Evolutionary conservation across 139 green algal species (phyloP).

Genomic region (Tetraselmis striata): DNA sequence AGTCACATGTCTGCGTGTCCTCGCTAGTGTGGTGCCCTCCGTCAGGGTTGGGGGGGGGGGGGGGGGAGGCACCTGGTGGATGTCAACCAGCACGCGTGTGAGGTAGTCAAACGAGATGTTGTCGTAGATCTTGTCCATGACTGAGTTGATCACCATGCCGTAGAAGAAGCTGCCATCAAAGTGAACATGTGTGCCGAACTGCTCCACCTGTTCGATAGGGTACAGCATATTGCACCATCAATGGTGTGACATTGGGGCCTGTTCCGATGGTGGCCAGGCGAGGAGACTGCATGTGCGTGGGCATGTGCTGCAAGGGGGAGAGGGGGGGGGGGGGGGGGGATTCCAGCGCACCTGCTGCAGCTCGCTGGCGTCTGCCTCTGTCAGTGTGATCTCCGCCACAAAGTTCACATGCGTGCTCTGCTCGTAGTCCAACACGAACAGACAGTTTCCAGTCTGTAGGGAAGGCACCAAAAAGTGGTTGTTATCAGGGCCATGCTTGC

Average conservation of each 20-base stretch:
- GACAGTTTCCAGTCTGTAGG: background rate
- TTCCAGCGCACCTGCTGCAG: too few relatives aligned
- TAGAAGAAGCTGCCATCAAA: slow-evolving; percentile 7
- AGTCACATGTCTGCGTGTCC: too few relatives aligned
- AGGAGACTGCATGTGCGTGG: too few relatives aligned
- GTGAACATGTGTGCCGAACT: slow-evolving; percentile 11
- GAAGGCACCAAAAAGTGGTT: background rate
- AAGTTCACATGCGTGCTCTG: slow-evolving; percentile 6
- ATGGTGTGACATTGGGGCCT: too few relatives aligned
- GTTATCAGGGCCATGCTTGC: slow-evolving; percentile 5
- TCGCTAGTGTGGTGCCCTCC: too few relatives aligned
- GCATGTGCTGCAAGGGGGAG: too few relatives aligned
- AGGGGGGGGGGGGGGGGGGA: too few relatives aligned
- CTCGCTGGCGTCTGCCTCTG: slow-evolving; percentile 7
- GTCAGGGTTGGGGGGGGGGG: too few relatives aligned
- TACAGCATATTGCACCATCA: too few relatives aligned
- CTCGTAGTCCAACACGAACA: background rate
- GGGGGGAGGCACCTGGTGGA: background rate
- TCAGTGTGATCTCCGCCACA: slow-evolving; percentile 15
- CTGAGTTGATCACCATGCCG: slow-evolving; percentile 8
- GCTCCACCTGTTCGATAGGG: slow-evolving; percentile 20
- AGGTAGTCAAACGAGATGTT: slow-evolving; percentile 18
- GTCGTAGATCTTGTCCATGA: slow-evolving; percentile 14
- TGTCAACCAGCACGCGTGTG: slow-evolving; percentile 12
- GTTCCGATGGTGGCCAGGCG: too few relatives aligned